These are phyloP conservation scores for Mycena sanguinolenta DNA, from an alignment of 768 basidiomycete species.

Conservation along the genomic window DNA sequence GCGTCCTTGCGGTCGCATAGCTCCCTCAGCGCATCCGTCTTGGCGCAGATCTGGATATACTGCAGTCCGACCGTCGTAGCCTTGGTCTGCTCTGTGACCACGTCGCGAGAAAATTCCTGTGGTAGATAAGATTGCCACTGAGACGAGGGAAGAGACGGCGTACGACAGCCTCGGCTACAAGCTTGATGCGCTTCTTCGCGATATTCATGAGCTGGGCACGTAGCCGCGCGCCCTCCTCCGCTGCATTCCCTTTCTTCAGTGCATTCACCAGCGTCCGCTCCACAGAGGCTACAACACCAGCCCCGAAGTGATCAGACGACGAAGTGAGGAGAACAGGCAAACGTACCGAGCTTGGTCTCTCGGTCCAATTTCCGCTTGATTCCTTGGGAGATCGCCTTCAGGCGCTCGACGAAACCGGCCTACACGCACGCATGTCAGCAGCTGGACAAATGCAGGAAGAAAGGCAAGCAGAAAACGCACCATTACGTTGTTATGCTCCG, in stretches of 20 bases:
- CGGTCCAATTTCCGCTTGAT: constrained; percentile 47
- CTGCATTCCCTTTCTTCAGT: constrained; percentile 60
- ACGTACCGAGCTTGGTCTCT: constrained; percentile 59
- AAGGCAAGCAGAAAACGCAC: constrained; percentile 1
- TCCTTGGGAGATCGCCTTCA: constrained; percentile 48
- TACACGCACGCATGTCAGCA: background rate
- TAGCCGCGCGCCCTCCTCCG: constrained; percentile 59
- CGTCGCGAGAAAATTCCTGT: constrained; percentile 66
- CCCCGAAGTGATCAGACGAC: no score
- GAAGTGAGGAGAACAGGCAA: no score
- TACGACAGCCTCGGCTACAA: constrained; percentile 72
- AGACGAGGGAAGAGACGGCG: constrained; percentile 33
- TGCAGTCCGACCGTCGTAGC: constrained; percentile 72
- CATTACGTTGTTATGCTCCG: constrained; percentile 42
- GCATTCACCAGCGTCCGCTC: constrained; percentile 56
- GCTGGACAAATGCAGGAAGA: no score
- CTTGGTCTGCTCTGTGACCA: constrained; percentile 70
- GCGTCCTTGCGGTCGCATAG: constrained; percentile 71
- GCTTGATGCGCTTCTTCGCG: constrained; percentile 64
- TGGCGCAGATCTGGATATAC: constrained; percentile 74
- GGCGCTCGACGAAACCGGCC: constrained; percentile 40
- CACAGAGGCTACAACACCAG: constrained; percentile 27
- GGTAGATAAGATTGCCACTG: constrained; percentile 16
- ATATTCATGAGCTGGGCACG: constrained; percentile 60
- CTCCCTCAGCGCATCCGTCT: constrained; percentile 70